phyloP scores from a whole-genome alignment of 208 protist species.

The Acanthamoeba triangularis region DNA sequence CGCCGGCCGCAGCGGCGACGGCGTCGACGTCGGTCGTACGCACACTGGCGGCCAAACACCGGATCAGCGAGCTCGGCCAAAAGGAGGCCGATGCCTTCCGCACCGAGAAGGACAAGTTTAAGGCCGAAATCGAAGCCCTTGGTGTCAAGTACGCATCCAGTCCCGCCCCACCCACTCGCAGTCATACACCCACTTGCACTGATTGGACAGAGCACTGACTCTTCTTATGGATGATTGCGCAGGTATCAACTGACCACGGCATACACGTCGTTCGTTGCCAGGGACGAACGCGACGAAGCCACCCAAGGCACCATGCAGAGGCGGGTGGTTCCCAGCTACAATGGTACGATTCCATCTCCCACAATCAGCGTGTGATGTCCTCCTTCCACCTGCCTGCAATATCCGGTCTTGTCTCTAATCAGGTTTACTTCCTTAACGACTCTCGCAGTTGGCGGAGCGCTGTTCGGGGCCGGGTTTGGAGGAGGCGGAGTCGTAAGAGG shows the following conservation, averaged over 20 bases:
- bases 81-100: not conserved
- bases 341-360: not conserved
- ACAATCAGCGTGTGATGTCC: no score
- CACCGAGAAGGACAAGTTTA: not conserved
- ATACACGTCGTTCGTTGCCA: conserved; percentile 64
- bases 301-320: conserved; percentile 38
- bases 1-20: not conserved
- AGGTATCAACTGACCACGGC: conserved; percentile 47
- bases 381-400: no score
- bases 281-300: conserved; percentile 49
- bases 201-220: no score
- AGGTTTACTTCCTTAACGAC: not conserved
- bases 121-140: not conserved
- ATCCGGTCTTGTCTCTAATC: not conserved
- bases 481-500: not conserved
- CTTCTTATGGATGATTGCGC: no score
- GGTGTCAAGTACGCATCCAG: not conserved
- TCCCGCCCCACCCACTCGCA: not conserved
- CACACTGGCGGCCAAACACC: not conserved
- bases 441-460: not conserved
- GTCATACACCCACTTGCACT: no score
- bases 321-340: conserved; percentile 1
- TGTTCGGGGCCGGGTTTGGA: no score
- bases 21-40: not conserved
- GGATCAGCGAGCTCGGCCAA: not conserved